phyloP scores from a whole-genome alignment of 2,329 filamentous ascomycete genomes.

The Rhynchosporium agropyri region DNA sequence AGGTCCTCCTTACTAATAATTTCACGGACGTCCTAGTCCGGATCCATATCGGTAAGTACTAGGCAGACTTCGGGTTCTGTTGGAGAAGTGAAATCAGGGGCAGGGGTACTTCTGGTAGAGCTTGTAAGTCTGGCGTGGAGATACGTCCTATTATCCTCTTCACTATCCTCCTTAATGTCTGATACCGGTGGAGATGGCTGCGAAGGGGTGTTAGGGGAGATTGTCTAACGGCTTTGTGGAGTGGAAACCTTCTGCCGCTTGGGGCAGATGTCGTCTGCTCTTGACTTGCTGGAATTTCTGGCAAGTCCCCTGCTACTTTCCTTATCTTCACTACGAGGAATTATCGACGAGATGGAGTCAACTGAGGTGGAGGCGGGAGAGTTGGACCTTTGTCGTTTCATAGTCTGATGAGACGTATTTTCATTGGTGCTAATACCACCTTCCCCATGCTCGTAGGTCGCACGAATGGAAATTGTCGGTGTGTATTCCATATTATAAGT shows the following conservation, averaged over 20 bases:
- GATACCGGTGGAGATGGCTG: not conserved
- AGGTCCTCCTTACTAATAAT: not conserved
- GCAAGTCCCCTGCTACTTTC: not conserved
- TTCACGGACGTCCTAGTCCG: not conserved
- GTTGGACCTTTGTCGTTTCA: no score
- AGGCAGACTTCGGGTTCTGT: no score
- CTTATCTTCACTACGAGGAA: not conserved
- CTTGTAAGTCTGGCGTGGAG: not conserved
- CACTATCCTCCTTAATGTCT: not conserved
- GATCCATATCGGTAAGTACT: not conserved
- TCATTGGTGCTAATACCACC: not conserved
- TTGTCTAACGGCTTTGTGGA: not conserved
- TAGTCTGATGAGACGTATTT: not conserved
- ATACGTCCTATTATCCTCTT: not conserved
- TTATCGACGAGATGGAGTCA: not conserved
- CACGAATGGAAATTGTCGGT: not conserved
- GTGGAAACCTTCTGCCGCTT: no score
- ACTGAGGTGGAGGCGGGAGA: not conserved
- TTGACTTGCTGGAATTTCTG: no score
- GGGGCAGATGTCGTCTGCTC: no score
- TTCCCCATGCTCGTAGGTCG: not conserved
- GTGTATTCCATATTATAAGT: not conserved
- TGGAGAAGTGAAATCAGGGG: no score
- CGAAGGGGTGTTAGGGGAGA: not conserved
- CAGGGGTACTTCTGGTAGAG: not conserved